phyloP scores from a whole-genome alignment of 768 basidiomycete genomes.

The Obba rivulosa region DNA sequence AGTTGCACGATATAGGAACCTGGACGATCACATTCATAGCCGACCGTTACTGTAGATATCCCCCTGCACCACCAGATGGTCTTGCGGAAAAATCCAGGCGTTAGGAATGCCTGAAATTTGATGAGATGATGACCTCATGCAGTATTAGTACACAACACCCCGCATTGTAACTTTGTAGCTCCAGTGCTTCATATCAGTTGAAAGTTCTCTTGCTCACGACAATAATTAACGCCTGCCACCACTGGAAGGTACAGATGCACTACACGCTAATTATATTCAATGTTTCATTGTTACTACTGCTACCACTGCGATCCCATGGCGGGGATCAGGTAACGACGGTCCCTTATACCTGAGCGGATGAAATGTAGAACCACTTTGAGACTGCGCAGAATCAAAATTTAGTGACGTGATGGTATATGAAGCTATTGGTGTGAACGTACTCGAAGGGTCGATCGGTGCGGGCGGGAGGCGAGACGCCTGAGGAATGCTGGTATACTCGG shows the following conservation, averaged over 20 bases:
- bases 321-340: background rate
- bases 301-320: background rate
- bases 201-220: background rate
- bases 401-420: background rate
- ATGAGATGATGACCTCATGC: too few species aligned
- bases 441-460: slow-evolving; percentile 85
- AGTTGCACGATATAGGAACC: slow-evolving; percentile 49
- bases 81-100: slow-evolving; percentile 29
- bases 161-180: too few species aligned
- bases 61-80: slow-evolving; percentile 57
- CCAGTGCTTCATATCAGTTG: background rate
- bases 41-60: slow-evolving; percentile 88
- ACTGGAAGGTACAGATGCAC: too few species aligned
- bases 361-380: slow-evolving; percentile 94
- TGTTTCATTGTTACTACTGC: slow-evolving; percentile 12
- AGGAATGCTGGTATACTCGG: slow-evolving; percentile 60
- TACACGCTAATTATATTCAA: background rate
- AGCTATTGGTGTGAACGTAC: slow-evolving; percentile 41
- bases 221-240: too few species aligned
- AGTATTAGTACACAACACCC: too few species aligned
- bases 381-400: slow-evolving; percentile 36
- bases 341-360: slow-evolving; percentile 70
- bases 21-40: slow-evolving; percentile 92
- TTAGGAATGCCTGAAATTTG: slow-evolving; percentile 1
- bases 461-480: slow-evolving; percentile 77